Conservation (phyloP, 345 rosid genomes). For the Hibiscus tridactylites region DNA sequence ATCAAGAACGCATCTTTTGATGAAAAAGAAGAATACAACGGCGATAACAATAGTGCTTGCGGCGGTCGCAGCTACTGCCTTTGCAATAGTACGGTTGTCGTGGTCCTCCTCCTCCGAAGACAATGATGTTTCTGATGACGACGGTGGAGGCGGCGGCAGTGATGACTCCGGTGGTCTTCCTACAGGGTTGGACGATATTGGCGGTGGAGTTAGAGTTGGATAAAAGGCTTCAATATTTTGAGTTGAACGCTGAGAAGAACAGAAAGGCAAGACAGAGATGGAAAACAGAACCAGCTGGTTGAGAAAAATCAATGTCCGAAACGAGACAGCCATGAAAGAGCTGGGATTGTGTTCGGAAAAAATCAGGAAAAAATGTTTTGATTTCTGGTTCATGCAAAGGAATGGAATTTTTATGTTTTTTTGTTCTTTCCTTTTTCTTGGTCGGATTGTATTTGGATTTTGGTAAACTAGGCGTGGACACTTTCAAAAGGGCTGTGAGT, state of each 20-base stretch:
- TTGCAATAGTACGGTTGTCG: constrained; percentile 21
- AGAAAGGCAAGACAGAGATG: constrained; percentile 18
- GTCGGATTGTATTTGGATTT: constrained; percentile 12
- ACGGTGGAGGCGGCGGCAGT: background rate
- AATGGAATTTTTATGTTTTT: background rate
- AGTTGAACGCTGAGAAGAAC: constrained; percentile 33
- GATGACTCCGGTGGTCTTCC: constrained; percentile 7
- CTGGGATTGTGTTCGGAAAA: constrained; percentile 13
- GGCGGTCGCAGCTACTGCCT: constrained; percentile 61
- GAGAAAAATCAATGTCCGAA: constrained; percentile 21
- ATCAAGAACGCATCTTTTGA: constrained; percentile 26
- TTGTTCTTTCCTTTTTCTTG: no score
- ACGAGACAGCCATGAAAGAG: constrained; percentile 29
- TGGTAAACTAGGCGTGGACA: constrained; percentile 16
- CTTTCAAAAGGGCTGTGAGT: constrained; percentile 12
- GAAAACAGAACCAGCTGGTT: background rate
- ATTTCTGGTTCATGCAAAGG: background rate
- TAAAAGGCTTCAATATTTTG: constrained; percentile 59
- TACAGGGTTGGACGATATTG: constrained; percentile 11
- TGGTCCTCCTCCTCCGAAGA: constrained; percentile 18
- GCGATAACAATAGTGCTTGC: constrained; percentile 49
- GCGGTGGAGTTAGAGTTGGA: constrained; percentile 20
- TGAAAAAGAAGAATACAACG: constrained; percentile 37
- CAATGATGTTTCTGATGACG: constrained; percentile 6
- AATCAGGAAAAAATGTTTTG: background rate